Conservation (phyloP, 2,329 filamentous ascomycete species). For the Paecilomyces sp. region DNA sequence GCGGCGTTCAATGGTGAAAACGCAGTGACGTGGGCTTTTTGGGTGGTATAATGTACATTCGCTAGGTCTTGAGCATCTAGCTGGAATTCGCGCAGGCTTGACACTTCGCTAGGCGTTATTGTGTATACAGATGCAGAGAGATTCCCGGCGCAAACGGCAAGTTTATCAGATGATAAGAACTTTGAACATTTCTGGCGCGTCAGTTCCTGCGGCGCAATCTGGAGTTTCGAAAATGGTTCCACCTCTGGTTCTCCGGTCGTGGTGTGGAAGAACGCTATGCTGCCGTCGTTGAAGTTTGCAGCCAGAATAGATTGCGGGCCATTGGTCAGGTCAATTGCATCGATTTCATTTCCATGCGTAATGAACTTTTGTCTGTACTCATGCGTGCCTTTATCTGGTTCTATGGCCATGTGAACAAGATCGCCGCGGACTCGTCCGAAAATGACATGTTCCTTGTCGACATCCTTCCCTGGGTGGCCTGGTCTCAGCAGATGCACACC, state of each 20-base stretch:
- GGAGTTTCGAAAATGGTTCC: conserved; percentile 27
- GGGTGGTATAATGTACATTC: conserved; percentile 11
- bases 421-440: conserved; percentile 52
- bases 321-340: conserved; percentile 41
- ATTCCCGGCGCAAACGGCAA: conserved; percentile 46
- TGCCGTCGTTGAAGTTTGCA: conserved; percentile 43
- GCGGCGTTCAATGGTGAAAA: conserved; percentile 27
- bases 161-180: conserved; percentile 43
- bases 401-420: conserved; percentile 35
- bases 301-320: conserved; percentile 41
- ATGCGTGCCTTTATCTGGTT: conserved; percentile 18
- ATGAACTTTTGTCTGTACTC: conserved; percentile 33
- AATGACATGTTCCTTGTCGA: conserved; percentile 41
- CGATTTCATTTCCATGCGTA: conserved; percentile 38
- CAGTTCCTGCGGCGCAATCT: conserved; percentile 11
- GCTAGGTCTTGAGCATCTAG: conserved; percentile 28
- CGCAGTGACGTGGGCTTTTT: conserved; percentile 23
- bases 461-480: conserved; percentile 25
- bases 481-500: conserved; percentile 47
- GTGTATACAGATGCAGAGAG: conserved; percentile 44
- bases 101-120: conserved; percentile 40
- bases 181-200: conserved; percentile 43
- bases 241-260: conserved; percentile 22
- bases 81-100: conserved; percentile 25
- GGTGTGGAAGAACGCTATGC: conserved; percentile 42